Percentiles rank a stretch among this genome's conserved stretches.
phyloP scores from a whole-genome alignment of 768 basidiomycete species.

The Rhodotorula babjevae region DNA sequence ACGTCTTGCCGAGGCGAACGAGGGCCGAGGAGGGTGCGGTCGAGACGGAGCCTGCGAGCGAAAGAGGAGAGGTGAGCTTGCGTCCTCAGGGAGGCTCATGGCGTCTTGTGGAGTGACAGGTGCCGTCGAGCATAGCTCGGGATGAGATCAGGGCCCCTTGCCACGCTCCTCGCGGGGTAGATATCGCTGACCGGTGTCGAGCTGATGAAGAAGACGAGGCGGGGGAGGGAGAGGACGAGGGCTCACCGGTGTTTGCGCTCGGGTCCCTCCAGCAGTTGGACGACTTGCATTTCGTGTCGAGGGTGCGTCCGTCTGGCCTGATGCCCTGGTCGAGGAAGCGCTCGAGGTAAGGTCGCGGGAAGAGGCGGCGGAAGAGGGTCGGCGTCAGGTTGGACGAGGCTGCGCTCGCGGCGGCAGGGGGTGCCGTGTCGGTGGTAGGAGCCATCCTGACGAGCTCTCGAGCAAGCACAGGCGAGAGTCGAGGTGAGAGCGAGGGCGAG shows the following conservation, averaged over 20 bases:
- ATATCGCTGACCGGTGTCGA: too few relatives aligned
- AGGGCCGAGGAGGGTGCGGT: constrained; percentile 91
- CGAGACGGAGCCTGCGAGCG: constrained; percentile 71
- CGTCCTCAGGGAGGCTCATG: too few relatives aligned
- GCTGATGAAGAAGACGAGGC: neutral
- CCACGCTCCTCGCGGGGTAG: too few relatives aligned
- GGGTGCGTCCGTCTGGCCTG: constrained; percentile 76
- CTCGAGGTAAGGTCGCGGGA: constrained; percentile 81
- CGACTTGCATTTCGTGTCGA: constrained; percentile 42
- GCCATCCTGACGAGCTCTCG: neutral
- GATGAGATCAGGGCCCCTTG: too few relatives aligned
- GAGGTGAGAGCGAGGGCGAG: neutral
- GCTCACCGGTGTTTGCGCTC: constrained; percentile 68
- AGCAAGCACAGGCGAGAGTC: neutral
- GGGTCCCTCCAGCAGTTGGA: constrained; percentile 61
- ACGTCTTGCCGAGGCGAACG: constrained; percentile 85
- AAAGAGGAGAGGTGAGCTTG: neutral
- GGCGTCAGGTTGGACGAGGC: constrained; percentile 17
- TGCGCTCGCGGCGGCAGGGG: neutral
- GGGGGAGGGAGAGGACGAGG: constrained; percentile 42
- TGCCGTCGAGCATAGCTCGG: too few relatives aligned
- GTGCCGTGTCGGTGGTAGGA: neutral
- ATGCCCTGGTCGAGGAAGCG: constrained; percentile 72
- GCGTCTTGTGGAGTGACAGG: too few relatives aligned
- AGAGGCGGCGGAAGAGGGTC: constrained; percentile 66